Evolutionary conservation across 805 yeast genomes (phyloP).

Genomic region (Lipomyces lipofer): DNA sequence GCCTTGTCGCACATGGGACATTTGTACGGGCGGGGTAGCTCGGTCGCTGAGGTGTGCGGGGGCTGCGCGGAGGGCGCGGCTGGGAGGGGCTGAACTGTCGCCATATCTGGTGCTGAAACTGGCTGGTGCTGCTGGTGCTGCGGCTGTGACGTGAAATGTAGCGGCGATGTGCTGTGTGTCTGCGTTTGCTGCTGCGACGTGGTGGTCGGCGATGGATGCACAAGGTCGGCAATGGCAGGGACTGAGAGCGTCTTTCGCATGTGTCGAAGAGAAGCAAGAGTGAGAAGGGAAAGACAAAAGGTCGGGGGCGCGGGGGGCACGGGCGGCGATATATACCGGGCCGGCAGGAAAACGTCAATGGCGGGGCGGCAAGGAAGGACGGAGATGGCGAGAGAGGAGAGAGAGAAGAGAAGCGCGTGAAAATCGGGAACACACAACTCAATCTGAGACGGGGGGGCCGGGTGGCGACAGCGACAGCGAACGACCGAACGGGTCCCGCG

Average conservation of each 20-base stretch:
- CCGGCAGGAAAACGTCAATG: background rate
- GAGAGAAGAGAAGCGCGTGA: background rate
- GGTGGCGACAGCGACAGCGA: no score
- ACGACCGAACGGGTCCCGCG: no score
- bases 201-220: background rate
- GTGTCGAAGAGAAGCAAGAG: background rate
- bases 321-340: background rate
- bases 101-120: background rate
- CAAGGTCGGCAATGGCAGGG: slow-evolving; percentile 17
- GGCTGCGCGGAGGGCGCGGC: slow-evolving; percentile 7
- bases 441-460: no score
- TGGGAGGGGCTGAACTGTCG: slow-evolving; percentile 1
- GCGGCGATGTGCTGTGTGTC: background rate
- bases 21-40: slow-evolving; percentile 67
- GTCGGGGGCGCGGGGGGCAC: no score
- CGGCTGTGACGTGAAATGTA: background rate
- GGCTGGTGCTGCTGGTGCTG: background rate
- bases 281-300: background rate
- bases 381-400: background rate
- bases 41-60: slow-evolving; percentile 18
- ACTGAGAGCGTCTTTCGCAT: slow-evolving; percentile 15
- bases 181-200: background rate
- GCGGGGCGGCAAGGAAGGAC: background rate
- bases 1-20: slow-evolving; percentile 85
- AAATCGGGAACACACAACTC: no score